phyloP scores from a whole-genome alignment of 345 rosid genomes.

The Arabis hirsuta region DNA sequence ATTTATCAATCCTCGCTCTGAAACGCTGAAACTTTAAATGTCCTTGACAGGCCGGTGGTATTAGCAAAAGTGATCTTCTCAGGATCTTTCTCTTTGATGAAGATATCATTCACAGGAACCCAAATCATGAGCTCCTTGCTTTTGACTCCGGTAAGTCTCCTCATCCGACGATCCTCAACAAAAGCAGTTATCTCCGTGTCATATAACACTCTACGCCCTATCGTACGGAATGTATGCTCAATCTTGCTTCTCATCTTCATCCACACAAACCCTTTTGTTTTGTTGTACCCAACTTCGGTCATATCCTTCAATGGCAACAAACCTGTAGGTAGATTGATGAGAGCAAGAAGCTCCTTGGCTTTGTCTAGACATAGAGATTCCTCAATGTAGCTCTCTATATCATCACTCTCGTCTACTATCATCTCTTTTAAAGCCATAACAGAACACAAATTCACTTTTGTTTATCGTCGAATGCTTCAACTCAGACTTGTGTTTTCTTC shows the following conservation, averaged over 20 bases:
- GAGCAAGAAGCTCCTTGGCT: conserved; percentile 49
- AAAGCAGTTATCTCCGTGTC: conserved; percentile 59
- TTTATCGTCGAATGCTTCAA: not conserved
- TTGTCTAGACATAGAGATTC: conserved; percentile 56
- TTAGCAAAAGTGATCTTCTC: conserved; percentile 52
- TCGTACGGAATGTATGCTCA: conserved; percentile 48
- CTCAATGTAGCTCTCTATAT: conserved; percentile 55
- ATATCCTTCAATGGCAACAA: conserved; percentile 61
- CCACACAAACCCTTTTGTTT: conserved; percentile 67
- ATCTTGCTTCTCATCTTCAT: conserved; percentile 54
- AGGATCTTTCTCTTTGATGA: conserved; percentile 39
- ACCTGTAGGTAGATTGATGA: conserved; percentile 57
- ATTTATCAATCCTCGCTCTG: conserved; percentile 31
- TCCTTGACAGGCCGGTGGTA: conserved; percentile 54
- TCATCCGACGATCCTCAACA: conserved; percentile 55
- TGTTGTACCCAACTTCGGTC: conserved; percentile 58
- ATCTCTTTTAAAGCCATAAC: conserved; percentile 43
- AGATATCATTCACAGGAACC: conserved; percentile 61
- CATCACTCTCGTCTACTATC: conserved; percentile 42
- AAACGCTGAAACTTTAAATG: conserved; percentile 55
- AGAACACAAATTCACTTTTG: not conserved
- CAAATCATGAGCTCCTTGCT: conserved; percentile 64
- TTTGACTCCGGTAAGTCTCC: conserved; percentile 56
- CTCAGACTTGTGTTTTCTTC: not conserved
- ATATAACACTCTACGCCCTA: conserved; percentile 51